A percentile compares a stretch with the other conserved stretches of the same genome.
These are phyloP conservation scores for Fusarium papillatum DNA, from an alignment of 2,329 filamentous ascomycete species.

Conservation along the genomic window DNA sequence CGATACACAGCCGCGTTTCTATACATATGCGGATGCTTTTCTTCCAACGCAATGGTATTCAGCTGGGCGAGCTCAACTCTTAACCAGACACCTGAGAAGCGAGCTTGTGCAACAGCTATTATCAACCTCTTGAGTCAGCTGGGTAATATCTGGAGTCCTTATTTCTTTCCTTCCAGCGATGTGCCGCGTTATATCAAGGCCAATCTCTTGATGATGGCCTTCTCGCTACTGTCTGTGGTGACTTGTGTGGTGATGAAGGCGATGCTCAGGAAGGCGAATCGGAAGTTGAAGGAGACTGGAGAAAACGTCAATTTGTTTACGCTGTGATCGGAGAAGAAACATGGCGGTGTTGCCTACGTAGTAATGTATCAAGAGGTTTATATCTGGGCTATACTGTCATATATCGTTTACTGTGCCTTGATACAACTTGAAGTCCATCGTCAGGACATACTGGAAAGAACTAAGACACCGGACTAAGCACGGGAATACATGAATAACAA, in stretches of 20 bases:
- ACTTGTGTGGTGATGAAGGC: neutral
- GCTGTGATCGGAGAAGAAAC: neutral
- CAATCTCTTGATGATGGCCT: conserved; percentile 40
- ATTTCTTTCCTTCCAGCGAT: conserved; percentile 42
- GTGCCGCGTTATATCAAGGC: conserved; percentile 41
- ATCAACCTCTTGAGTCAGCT: conserved; percentile 39
- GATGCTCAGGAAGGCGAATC: neutral
- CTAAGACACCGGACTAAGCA: neutral
- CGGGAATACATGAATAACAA: neutral
- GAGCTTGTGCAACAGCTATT: conserved; percentile 40
- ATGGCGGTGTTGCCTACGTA: neutral
- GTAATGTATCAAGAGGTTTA: too few species aligned
- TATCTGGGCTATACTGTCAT: too few species aligned
- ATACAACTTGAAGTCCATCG: too few species aligned
- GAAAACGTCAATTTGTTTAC: neutral
- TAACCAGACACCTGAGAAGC: conserved; percentile 52
- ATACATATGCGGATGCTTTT: conserved; percentile 34
- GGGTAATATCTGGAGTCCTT: conserved; percentile 44
- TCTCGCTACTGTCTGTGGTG: conserved; percentile 7
- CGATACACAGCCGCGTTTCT: conserved; percentile 38
- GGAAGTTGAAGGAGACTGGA: neutral
- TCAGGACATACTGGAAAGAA: neutral
- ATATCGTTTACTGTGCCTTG: too few species aligned
- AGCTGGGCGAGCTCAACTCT: conserved; percentile 51
- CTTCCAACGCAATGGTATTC: conserved; percentile 50